Evolutionary conservation across 2,329 filamentous ascomycete genomes (phyloP).

Genomic region (Mycocentrospora acerina): DNA sequence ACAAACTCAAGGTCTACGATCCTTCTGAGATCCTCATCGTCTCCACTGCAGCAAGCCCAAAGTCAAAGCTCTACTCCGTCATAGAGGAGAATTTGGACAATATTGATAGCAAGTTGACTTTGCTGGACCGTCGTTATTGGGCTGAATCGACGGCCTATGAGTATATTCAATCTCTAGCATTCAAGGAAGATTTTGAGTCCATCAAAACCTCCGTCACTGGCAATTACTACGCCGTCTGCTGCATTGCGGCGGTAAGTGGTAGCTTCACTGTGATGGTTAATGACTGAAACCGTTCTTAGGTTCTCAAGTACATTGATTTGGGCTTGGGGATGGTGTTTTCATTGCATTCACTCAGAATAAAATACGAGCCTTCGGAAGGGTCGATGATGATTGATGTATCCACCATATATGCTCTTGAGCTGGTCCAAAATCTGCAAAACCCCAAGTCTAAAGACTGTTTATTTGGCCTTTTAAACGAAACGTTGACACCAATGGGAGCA

Average conservation of each 20-base stretch:
- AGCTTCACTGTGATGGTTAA: conserved; percentile 44
- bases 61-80: conserved; percentile 73
- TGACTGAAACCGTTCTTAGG: conserved; percentile 51
- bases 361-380: conserved; percentile 83
- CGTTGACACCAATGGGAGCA: conserved; percentile 83
- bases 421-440: conserved; percentile 83
- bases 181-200: conserved; percentile 75
- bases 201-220: conserved; percentile 77
- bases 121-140: conserved; percentile 79
- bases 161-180: conserved; percentile 76
- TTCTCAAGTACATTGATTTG: conserved; percentile 76
- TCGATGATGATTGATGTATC: conserved; percentile 95
- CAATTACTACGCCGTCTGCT: conserved; percentile 85
- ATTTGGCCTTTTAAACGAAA: conserved; percentile 83
- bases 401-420: conserved; percentile 81
- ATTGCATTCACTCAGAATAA: conserved; percentile 79
- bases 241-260: conserved; percentile 76
- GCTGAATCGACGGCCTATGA: conserved; percentile 76
- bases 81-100: conserved; percentile 71
- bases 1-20: conserved; percentile 79
- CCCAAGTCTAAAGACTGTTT: conserved; percentile 78
- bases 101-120: conserved; percentile 57
- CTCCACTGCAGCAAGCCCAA: conserved; percentile 67
- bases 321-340: conserved; percentile 69
- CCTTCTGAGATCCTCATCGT: conserved; percentile 81